Percentiles rank a stretch among this genome's conserved stretches.
These are phyloP conservation scores for Pseudopediastrum boryanum DNA, from an alignment of 139 green algal genomes.

Conservation along the genomic window DNA sequence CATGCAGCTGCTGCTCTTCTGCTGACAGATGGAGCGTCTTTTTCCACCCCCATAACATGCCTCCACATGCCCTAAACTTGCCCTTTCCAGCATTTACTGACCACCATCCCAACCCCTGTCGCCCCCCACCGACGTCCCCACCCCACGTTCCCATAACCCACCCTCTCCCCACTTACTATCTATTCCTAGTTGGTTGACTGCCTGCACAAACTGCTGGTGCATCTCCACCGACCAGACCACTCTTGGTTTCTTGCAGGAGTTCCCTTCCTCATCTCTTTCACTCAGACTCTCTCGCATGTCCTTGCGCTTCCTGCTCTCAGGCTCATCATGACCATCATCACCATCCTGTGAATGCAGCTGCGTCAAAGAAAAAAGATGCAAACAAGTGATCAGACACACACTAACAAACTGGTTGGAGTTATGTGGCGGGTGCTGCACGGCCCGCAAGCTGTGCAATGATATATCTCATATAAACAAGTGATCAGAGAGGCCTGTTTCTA, in stretches of 20 bases:
- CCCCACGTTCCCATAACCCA: too few relatives aligned
- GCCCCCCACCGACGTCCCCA: too few relatives aligned
- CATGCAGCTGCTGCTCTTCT: neutral
- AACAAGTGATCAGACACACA: too few relatives aligned
- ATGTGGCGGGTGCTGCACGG: too few relatives aligned
- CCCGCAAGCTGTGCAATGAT: too few relatives aligned
- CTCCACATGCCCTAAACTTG: neutral
- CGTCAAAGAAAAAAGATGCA: too few relatives aligned
- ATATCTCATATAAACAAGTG: too few relatives aligned
- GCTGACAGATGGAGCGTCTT: neutral
- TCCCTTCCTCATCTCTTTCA: slow-evolving; percentile 47
- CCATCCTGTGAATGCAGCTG: too few relatives aligned
- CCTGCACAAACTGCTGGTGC: slow-evolving; percentile 95
- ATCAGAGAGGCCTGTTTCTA: too few relatives aligned
- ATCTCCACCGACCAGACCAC: slow-evolving; percentile 97
- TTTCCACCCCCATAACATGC: neutral
- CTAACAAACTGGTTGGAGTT: too few relatives aligned
- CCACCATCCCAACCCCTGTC: neutral
- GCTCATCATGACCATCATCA: too few relatives aligned
- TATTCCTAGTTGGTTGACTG: slow-evolving; percentile 92
- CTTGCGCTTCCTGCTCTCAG: slow-evolving; percentile 35
- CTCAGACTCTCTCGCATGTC: too few relatives aligned
- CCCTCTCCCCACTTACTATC: slow-evolving; percentile 90
- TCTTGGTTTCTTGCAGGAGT: slow-evolving; percentile 85
- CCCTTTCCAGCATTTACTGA: neutral